A percentile compares a stretch with the other conserved stretches of the same genome.
Conservation (phyloP, 2,329 filamentous ascomycete species). For the Fusarium graminum region DNA sequence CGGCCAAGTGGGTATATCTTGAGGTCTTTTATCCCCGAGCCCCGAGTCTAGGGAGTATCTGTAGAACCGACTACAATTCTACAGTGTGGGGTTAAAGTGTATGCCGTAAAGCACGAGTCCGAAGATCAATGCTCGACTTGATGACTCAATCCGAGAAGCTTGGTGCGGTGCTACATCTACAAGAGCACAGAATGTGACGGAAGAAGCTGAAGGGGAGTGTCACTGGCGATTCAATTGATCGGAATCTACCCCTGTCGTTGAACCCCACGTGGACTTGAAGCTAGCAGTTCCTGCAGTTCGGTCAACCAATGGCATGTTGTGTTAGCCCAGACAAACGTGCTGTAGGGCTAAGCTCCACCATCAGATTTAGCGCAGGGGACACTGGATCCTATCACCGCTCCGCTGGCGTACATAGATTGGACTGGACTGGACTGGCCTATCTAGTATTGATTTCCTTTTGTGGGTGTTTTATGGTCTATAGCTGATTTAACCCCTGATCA, state of each 20-base stretch:
- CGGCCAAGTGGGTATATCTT: not conserved
- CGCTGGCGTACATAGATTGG: too few relatives aligned
- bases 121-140: not conserved
- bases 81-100: too few relatives aligned
- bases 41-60: too few relatives aligned
- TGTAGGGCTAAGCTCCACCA: slow-evolving; percentile 34
- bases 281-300: slow-evolving; percentile 30
- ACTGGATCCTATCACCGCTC: slow-evolving; percentile 3
- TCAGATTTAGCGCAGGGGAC: not conserved
- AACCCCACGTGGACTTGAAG: slow-evolving; percentile 20
- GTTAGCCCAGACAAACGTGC: slow-evolving; percentile 5
- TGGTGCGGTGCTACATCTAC: not conserved
- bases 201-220: not conserved
- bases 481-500: slow-evolving; percentile 14
- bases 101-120: not conserved
- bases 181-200: not conserved
- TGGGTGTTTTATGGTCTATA: slow-evolving; percentile 3
- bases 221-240: slow-evolving; percentile 3
- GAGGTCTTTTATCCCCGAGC: too few relatives aligned
- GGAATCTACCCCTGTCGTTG: slow-evolving; percentile 23
- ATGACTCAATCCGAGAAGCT: not conserved
- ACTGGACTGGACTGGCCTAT: not conserved
- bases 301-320: slow-evolving; percentile 26
- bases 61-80: too few relatives aligned
- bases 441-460: slow-evolving; percentile 30